These are phyloP conservation scores for Lasiodiplodia sp. DNA, from an alignment of 2,329 filamentous ascomycete species.

Conservation along the genomic window DNA sequence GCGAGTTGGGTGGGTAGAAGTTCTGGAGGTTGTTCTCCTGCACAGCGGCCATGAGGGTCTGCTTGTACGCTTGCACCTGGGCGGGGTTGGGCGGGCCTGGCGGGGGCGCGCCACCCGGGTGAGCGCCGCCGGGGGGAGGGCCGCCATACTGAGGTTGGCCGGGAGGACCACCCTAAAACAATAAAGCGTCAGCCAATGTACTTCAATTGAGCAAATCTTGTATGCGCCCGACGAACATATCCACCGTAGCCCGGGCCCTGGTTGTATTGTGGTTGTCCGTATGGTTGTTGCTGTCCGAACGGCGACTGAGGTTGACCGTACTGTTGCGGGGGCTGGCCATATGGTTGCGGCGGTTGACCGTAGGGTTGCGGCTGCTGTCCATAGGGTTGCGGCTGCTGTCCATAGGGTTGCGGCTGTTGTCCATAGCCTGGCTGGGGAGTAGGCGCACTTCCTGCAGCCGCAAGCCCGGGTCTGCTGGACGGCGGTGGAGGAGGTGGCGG, in stretches of 20 bases:
- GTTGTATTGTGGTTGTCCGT: conserved; percentile 36
- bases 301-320: conserved; percentile 37
- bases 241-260: conserved; percentile 33
- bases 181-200: conserved; percentile 16
- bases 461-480: conserved; percentile 4
- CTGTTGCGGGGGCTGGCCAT: conserved; percentile 34
- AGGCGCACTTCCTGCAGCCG: conserved; percentile 11
- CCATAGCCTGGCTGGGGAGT: conserved; percentile 20
- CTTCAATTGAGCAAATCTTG: neutral
- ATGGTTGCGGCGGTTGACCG: conserved; percentile 36
- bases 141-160: conserved; percentile 44
- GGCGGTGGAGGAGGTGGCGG: conserved; percentile 23
- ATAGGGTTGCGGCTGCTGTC: conserved; percentile 33
- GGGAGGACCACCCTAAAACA: conserved; percentile 38
- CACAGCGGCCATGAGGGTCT: conserved; percentile 62
- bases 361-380: conserved; percentile 34
- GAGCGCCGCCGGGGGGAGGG: conserved; percentile 31
- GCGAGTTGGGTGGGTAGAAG: conserved; percentile 65
- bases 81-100: conserved; percentile 54
- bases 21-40: conserved; percentile 66
- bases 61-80: conserved; percentile 63
- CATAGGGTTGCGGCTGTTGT: conserved; percentile 35
- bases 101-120: conserved; percentile 38
- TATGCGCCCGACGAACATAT: conserved; percentile 36
- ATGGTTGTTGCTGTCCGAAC: conserved; percentile 37